Evolutionary conservation across 75 land plant genomes (phyloP), one percentile per base, ranked within the genome.

Genomic region (Pinus taeda): DNA sequence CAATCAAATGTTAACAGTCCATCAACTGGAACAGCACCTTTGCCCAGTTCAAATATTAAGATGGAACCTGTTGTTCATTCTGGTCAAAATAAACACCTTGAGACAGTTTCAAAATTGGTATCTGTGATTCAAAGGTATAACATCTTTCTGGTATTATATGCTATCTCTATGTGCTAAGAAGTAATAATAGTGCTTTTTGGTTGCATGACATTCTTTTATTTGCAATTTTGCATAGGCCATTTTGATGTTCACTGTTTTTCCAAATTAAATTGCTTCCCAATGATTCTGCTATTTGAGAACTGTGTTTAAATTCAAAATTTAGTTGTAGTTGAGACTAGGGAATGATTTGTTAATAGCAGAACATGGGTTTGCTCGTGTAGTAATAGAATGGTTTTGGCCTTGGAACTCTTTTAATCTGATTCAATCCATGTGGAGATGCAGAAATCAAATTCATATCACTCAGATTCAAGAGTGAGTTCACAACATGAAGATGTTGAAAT

Each of bases 1-100:
- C 83, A 86, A 58, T 58, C 87, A 17, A 87, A 80, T 77, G 90
- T 91, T 75, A 87, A 76, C 72, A 93, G 98, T 77, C 92, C 98
- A 60, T 84, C 91, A 21, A 82, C 87, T 84, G 90, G 88, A 71
- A 83, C 80, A 4, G 78, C 91, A 59, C 74, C 87, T 57, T 57
- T 82, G 36, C 18, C 76, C 36, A 57, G 7, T 33, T 59, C 37
- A 59, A 12, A 36, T 15, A 15, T 30, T 3, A 77, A 74, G 42
- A 75, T 64, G 71, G 90, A 92, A 73, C 86, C 33, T 24, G 20
- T 82, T 65, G 33, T 49, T 2, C 37, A 5, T 22, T 58, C 15
- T 12, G 59, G n/a, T 79, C 79, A 45, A 21, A 30, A 15, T 39
- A 77, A 49, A 18, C 58, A 53, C 15, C 81, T 92, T 30, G 95